Evolutionary conservation across 176 grass and related monocot species (phyloP).

Genomic region (Aegilops umbellulata): DNA sequence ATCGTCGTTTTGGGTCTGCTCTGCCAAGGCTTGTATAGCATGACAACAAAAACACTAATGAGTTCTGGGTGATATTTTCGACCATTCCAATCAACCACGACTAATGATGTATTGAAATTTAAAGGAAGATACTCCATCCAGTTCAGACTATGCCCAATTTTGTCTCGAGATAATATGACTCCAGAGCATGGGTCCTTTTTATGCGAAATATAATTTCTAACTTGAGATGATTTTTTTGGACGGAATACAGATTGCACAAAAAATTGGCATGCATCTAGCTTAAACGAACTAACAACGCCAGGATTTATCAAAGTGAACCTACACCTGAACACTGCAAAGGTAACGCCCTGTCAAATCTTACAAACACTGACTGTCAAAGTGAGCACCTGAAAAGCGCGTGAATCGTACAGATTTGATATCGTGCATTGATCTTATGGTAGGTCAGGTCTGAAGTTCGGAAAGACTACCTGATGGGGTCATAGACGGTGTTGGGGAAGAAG

Average conservation of each 20-base stretch:
- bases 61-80: not conserved
- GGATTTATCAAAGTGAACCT: not conserved
- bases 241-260: not conserved
- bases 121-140: not conserved
- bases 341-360: not conserved
- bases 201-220: not conserved
- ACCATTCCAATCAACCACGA: not conserved
- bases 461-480: conserved; percentile 76
- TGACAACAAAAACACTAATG: not conserved
- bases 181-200: not conserved
- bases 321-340: not conserved
- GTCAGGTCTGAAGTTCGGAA: not conserved
- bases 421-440: not conserved
- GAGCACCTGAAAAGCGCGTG: not conserved
- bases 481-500: conserved; percentile 91
- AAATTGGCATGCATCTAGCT: not conserved
- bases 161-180: not conserved
- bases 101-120: not conserved
- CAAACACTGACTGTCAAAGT: not conserved
- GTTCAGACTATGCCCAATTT: not conserved
- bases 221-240: not conserved
- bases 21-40: not conserved
- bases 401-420: not conserved
- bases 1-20: not conserved
- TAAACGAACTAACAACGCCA: not conserved